Evolutionary conservation across 140 eudicot genomes (phyloP), one percentile per base, ranked within the genome.

Genomic region (Flaveria floridana): DNA sequence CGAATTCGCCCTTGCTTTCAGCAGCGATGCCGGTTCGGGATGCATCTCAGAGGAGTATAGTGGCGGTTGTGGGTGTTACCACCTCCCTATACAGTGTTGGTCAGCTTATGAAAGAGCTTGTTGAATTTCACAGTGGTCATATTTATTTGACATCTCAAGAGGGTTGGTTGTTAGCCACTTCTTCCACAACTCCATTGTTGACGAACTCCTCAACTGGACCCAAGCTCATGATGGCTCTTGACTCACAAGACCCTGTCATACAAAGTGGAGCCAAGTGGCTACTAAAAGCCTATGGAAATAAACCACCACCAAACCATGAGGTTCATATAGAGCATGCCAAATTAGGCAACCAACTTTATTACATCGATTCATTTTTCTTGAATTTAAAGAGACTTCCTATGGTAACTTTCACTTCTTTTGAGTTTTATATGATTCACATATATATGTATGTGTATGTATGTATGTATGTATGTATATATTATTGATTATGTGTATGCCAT

Each of bases 11-110:
- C 2, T 70, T 94, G 80, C 92, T 94, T 71, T 88, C 97, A 1
- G 99, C 97, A 20, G 99, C 97, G 23, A 81, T 90, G 89, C 99
- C 99, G 0, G 99, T 94, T 8, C 72, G 90, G 79, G 97, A 90
- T 39, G 82, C 92, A 0, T 19, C 97, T 67, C 80, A 82, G 55
- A 82, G 82, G 74, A 85, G 82, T 80, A 94, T 94, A 82, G 90
- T 94, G 79, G 99, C 97, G 10, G 99, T 90, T 72, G 96, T 94
- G 55, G 99, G 99, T 18, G 99, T 88, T 6, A 94, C 99, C 6
- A 94, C 96, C 1, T 86, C 99, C 2, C 85, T 94, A 21, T 90
- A 85, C 65, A 88, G 99, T 78, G 99, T 90, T 0, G 99, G 99
- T 1, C 96, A 94, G 82, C 80, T 94, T 83, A 94, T 94, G 99